Base-by-base conservation (phyloP, 345 rosid genomes). In the Murraya koenigii region DNA sequence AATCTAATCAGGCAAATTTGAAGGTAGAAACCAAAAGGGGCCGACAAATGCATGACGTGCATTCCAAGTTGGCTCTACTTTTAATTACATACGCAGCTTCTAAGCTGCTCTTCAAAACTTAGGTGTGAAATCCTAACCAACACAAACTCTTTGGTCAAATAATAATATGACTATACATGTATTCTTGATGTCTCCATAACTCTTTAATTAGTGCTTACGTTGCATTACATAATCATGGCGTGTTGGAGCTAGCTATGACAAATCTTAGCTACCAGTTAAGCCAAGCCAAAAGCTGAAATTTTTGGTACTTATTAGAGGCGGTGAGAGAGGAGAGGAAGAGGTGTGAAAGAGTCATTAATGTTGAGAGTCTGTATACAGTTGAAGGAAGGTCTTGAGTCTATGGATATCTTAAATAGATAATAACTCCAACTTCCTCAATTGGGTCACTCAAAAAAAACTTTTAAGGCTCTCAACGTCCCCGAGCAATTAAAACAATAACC, bases 31-130 rank as follows among this genome's bases (percentile, higher is more conserved):
- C 13, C 54, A 25, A 66, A 60, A 79, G 73, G 78, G 35, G 59
- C 80, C 73, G 77, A 81, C 74, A 66, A 80, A 71, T 81, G 89
- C 87, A 87, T 88, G 88, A 88, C 86, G 90, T 89, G 87, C 80
- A 71, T 72, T 84, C 78, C 86, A 82, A 89, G 84, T 85, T 80
- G 89, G 86, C 82, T 83, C 82, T 78, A 79, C 77, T 76, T 79
- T 75, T 71, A 15, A 39, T 30, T 55, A 69, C 66, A 44, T 25
- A 38, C 63, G 22, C 76, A 79, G 70, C 58, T 63, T 3, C 73
- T 67, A 78, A 84, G 81, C 82, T 66, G 78, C 76, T 76, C 71
- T 64, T 71, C n/a, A 55, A 69, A 61, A 62, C 73, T 80, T 36
- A 49, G 66, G 70, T 74, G 77, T 74, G 81, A 70, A 74, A 69